Evolutionary conservation across 305 asterid species (phyloP).

Genomic region (Nicotiana rustica): DNA sequence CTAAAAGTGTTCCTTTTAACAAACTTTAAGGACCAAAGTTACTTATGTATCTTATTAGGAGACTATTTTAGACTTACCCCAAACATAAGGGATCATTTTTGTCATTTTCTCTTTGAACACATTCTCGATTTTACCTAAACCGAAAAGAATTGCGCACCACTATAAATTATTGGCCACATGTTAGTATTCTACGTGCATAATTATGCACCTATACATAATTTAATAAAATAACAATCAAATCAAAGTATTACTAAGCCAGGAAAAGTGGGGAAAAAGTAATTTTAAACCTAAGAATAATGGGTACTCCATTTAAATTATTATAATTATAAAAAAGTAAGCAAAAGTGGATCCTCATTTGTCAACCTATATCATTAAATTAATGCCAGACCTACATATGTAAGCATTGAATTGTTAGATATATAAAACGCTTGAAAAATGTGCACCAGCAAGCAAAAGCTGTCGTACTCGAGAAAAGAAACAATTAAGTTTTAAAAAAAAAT

Average conservation of each 20-base stretch:
- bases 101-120: no score
- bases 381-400: conserved; percentile 26
- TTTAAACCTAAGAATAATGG: conserved; percentile 31
- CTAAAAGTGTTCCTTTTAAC: no score
- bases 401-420: not conserved
- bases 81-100: no score
- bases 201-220: conserved; percentile 29
- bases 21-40: no score
- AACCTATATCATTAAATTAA: conserved; percentile 41
- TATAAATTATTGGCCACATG: conserved; percentile 35
- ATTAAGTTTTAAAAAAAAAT: no score
- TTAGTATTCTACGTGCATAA: conserved; percentile 37
- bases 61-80: no score
- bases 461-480: not conserved
- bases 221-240: conserved; percentile 29
- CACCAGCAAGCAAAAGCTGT: conserved; percentile 18
- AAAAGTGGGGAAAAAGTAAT: conserved; percentile 8
- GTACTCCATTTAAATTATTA: conserved; percentile 9
- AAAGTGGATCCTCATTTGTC: conserved; percentile 36
- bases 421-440: not conserved
- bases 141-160: not conserved
- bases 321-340: not conserved
- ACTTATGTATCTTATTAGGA: no score
- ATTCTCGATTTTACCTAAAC: no score
- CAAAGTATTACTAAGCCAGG: conserved; percentile 36